Evolutionary conservation across 768 basidiomycete species (phyloP).

Genomic region (Leccinum subgranulosum): DNA sequence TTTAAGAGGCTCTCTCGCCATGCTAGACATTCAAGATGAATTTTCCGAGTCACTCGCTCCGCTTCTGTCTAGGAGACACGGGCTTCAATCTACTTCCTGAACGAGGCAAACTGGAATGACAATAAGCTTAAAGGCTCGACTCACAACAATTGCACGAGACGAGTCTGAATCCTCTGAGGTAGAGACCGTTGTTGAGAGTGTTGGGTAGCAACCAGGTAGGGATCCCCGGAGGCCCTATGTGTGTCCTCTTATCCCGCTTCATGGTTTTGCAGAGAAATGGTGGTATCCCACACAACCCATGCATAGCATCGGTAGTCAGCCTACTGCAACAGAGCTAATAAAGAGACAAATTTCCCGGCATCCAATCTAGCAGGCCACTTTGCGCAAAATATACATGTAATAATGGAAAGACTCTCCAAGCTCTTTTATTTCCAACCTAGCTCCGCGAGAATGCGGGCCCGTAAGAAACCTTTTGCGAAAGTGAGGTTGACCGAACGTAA

Average conservation of each 20-base stretch:
- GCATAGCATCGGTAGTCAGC: background rate
- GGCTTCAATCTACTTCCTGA: background rate
- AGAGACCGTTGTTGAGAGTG: conserved; percentile 20
- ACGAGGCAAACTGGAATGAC: background rate
- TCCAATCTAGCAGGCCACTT: conserved; percentile 14
- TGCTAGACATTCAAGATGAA: background rate
- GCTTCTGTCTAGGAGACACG: background rate
- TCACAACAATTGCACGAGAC: background rate
- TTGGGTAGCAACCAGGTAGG: conserved; percentile 15
- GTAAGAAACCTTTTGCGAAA: conserved; percentile 72
- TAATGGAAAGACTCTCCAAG: conserved; percentile 84
- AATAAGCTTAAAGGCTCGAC: background rate
- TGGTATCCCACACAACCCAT: background rate
- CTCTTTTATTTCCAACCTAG: conserved; percentile 62
- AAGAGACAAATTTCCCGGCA: background rate
- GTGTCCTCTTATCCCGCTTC: conserved; percentile 11
- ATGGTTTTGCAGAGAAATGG: conserved; percentile 9
- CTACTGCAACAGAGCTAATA: background rate
- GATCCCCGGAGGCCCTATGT: background rate
- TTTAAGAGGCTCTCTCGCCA: background rate
- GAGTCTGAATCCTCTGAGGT: conserved; percentile 16
- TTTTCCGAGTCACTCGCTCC: background rate
- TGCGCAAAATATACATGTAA: conserved; percentile 69
- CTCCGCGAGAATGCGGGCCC: conserved; percentile 39
- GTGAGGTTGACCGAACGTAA: conserved; percentile 89